A percentile compares a stretch with the other conserved stretches of the same genome.
Evolutionary conservation across 208 protist genomes (phyloP).

Genomic region (Leishmania mexicana): DNA sequence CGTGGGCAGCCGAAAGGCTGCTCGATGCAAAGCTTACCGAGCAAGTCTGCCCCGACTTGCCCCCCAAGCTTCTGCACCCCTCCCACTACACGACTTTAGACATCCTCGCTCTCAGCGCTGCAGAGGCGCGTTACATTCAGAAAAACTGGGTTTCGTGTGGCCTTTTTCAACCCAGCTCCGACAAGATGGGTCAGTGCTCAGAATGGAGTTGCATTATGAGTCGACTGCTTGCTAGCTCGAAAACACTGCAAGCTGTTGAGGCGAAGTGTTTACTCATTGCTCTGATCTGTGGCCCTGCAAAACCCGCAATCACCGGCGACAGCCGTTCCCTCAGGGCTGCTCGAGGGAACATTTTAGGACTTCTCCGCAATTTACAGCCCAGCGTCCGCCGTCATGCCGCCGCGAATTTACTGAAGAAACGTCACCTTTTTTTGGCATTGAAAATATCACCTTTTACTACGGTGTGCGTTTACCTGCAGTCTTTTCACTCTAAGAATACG

Average conservation of each 20-base stretch:
- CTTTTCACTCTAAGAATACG: constrained; percentile 41
- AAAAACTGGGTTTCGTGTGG: constrained; percentile 10
- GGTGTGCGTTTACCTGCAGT: constrained; percentile 29
- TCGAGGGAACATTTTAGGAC: constrained; percentile 10
- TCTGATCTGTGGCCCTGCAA: not conserved
- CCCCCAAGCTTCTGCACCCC: constrained; percentile 24
- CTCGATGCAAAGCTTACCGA: not conserved
- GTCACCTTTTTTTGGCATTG: constrained; percentile 32
- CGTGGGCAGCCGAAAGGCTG: not conserved
- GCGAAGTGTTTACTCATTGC: constrained; percentile 20
- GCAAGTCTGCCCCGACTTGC: constrained; percentile 24
- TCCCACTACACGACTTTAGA: constrained; percentile 26
- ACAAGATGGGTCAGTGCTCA: not conserved
- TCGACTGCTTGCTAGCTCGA: constrained; percentile 19
- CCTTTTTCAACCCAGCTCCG: not conserved
- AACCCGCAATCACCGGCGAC: not conserved
- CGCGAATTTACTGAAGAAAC: constrained; percentile 34
- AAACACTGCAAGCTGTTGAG: constrained; percentile 12
- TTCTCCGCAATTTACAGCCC: constrained; percentile 26
- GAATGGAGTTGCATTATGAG: constrained; percentile 1
- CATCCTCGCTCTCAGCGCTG: constrained; percentile 20
- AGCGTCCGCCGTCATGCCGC: constrained; percentile 23
- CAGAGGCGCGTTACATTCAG: constrained; percentile 19
- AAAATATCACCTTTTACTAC: constrained; percentile 45
- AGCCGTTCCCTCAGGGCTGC: not conserved